These are phyloP conservation scores for Arthrobotrys megalospora DNA, from an alignment of 2,329 filamentous ascomycete genomes.

Conservation along the genomic window DNA sequence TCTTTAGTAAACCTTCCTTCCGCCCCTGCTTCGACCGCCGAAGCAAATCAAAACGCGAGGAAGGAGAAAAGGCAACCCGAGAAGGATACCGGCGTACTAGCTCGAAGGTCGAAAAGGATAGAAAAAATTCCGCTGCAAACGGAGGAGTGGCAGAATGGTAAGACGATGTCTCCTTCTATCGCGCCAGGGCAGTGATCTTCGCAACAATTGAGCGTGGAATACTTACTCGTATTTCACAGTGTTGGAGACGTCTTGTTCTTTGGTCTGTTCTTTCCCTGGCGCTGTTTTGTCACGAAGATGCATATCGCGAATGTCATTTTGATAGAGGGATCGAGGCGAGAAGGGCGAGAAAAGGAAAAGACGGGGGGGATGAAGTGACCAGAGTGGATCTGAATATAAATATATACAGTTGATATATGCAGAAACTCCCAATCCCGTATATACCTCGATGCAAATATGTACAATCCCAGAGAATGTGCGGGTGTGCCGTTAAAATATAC, in stretches of 20 bases:
- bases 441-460: constrained; percentile 18
- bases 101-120: neutral
- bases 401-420: constrained; percentile 43
- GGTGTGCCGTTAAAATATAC: neutral
- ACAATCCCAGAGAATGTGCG: constrained; percentile 22
- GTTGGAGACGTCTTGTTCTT: constrained; percentile 61
- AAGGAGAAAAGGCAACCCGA: neutral
- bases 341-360: neutral
- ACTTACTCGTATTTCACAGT: constrained; percentile 41
- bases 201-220: constrained; percentile 54
- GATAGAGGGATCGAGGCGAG: neutral
- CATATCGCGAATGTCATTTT: neutral
- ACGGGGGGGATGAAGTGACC: neutral
- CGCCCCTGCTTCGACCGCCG: constrained; percentile 33
- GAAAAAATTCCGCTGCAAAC: constrained; percentile 12
- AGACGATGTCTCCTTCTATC: constrained; percentile 43
- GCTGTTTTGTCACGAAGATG: constrained; percentile 12
- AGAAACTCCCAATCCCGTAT: constrained; percentile 12
- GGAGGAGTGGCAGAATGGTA: constrained; percentile 34
- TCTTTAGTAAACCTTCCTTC: constrained; percentile 1
- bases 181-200: constrained; percentile 62
- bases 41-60: constrained; percentile 20
- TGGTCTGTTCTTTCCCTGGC: constrained; percentile 61
- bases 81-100: neutral
- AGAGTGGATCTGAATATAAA: constrained; percentile 46